A percentile compares a stretch with the other conserved stretches of the same genome.
phyloP scores from a whole-genome alignment of 2,329 filamentous ascomycete species.

The Exophiala phaeomuriformis region DNA sequence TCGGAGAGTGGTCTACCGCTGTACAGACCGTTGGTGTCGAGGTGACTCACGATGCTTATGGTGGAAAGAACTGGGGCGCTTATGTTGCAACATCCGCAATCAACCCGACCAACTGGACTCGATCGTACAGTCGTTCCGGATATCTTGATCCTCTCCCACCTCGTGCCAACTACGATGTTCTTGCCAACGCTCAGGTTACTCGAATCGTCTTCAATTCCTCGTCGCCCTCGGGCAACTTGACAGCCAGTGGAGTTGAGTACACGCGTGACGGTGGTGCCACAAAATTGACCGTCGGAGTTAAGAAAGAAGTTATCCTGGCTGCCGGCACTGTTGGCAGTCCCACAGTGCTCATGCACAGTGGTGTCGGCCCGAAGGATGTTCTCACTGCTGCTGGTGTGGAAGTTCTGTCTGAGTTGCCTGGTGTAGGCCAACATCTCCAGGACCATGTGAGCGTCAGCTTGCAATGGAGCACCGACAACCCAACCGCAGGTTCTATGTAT shows the following conservation, averaged over 20 bases:
- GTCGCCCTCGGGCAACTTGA: conserved; percentile 27
- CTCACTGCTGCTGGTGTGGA: conserved; percentile 50
- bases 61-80: conserved; percentile 30
- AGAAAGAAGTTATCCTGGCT: conserved; percentile 42
- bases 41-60: conserved; percentile 30
- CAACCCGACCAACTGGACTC: conserved; percentile 33
- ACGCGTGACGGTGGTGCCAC: conserved; percentile 29
- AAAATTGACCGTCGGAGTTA: conserved; percentile 35
- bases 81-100: conserved; percentile 33
- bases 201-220: conserved; percentile 26
- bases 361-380: conserved; percentile 52
- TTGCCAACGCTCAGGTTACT: conserved; percentile 22
- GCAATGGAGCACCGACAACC: conserved; percentile 28
- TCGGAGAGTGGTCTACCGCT: conserved; percentile 17
- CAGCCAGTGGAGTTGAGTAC: conserved; percentile 32
- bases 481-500: conserved; percentile 31
- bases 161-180: conserved; percentile 31
- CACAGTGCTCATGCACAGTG: conserved; percentile 57
- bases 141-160: conserved; percentile 33
- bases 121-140: conserved; percentile 33
- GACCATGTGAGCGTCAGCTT: conserved; percentile 47
- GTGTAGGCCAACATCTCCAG: conserved; percentile 58
- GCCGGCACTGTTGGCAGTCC: conserved; percentile 57
- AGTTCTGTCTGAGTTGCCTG: conserved; percentile 49
- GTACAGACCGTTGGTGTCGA: conserved; percentile 27